phyloP scores from a whole-genome alignment of 805 yeast species.

The Kregervanrija fluxuum region DNA sequence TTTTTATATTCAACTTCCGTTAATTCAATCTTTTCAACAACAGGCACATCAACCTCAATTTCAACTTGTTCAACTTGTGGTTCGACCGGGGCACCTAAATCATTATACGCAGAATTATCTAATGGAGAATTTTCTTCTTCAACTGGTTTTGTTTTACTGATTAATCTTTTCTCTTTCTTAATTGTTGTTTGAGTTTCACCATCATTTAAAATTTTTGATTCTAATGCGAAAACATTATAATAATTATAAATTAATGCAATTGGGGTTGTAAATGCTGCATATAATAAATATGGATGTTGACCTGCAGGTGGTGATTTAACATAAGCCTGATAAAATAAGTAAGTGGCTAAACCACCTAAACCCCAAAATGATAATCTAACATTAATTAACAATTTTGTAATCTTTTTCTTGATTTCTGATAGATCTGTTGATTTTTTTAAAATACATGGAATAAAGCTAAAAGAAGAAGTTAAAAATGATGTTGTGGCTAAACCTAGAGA shows the following conservation, averaged over 20 bases:
- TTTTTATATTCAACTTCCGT: slow-evolving; percentile 29
- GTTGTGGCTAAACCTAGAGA: slow-evolving; percentile 63
- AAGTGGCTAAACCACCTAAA: slow-evolving; percentile 43
- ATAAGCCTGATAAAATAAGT: slow-evolving; percentile 49
- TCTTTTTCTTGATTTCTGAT: slow-evolving; percentile 9
- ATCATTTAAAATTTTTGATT: slow-evolving; percentile 20
- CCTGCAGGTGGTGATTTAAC: slow-evolving; percentile 45
- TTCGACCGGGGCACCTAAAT: slow-evolving; percentile 26
- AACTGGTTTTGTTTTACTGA: slow-evolving; percentile 14
- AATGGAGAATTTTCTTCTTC: slow-evolving; percentile 33
- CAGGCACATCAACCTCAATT: slow-evolving; percentile 30
- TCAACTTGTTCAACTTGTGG: slow-evolving; percentile 21
- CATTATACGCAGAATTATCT: slow-evolving; percentile 39
- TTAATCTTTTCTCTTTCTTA: slow-evolving; percentile 17
- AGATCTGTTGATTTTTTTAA: slow-evolving; percentile 6
- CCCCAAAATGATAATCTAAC: slow-evolving; percentile 22
- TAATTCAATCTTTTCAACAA: slow-evolving; percentile 26
- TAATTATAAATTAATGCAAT: slow-evolving; percentile 29
- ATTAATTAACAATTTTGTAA: slow-evolving; percentile 10
- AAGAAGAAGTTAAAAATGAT: slow-evolving; percentile 29
- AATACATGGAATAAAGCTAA: slow-evolving; percentile 16
- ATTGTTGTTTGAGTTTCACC: slow-evolving; percentile 7
- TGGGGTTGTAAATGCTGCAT: slow-evolving; percentile 52
- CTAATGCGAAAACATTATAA: slow-evolving; percentile 20
- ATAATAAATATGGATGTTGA: slow-evolving; percentile 69